phyloP scores from a whole-genome alignment of 73 alveolate genomes.

The Tetrahymena borealis region DNA sequence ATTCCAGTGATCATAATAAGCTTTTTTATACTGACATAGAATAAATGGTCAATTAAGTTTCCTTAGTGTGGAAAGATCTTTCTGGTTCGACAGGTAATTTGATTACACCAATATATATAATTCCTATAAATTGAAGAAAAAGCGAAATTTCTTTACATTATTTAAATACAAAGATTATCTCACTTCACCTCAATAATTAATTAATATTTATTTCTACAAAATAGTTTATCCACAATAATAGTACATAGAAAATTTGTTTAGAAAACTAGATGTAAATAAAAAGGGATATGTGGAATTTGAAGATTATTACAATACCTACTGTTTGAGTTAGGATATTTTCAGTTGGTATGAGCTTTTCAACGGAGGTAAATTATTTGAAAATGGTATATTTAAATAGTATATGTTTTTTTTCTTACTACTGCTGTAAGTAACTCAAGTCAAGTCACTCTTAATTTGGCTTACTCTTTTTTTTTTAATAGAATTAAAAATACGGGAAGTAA shows the following conservation, averaged over 20 bases:
- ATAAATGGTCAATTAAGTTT: neutral
- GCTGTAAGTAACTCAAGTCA: too few relatives aligned
- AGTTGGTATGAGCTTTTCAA: neutral
- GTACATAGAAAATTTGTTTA: neutral
- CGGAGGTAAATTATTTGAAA: neutral
- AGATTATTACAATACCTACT: neutral
- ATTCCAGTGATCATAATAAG: neutral
- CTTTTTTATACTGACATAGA: neutral
- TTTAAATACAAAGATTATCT: too few relatives aligned
- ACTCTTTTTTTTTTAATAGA: too few relatives aligned
- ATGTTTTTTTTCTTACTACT: too few relatives aligned
- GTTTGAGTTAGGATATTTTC: neutral
- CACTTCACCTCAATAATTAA: too few relatives aligned
- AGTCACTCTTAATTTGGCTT: too few relatives aligned
- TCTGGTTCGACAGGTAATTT: neutral
- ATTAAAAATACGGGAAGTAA: too few relatives aligned
- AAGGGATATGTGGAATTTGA: neutral
- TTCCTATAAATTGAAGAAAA: too few relatives aligned
- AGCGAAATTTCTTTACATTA: too few relatives aligned
- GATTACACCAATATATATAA: too few relatives aligned
- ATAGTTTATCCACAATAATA: neutral
- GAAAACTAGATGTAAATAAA: neutral
- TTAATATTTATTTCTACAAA: neutral
- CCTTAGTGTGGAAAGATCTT: neutral
- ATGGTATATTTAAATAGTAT: neutral